A percentile compares a stretch with the other conserved stretches of the same genome.
Evolutionary conservation across 2,329 filamentous ascomycete genomes (phyloP).

Genomic region (Dothistroma septosporum): DNA sequence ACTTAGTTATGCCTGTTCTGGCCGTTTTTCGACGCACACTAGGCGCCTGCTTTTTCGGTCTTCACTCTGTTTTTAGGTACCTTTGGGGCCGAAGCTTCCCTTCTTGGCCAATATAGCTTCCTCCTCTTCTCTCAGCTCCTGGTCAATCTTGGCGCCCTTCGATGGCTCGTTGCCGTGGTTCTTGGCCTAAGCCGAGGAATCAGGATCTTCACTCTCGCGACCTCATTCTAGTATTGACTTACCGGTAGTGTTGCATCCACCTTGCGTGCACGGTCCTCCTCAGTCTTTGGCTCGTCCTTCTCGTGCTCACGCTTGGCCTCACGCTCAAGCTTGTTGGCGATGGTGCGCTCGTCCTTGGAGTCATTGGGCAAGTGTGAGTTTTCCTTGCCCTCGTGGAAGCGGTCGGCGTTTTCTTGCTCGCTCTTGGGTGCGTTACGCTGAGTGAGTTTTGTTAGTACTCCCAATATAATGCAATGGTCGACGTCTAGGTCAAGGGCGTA

Average conservation of each 20-base stretch:
- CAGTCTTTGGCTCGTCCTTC: slow-evolving; percentile 27
- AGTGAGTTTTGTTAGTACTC: background rate
- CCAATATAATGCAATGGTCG: background rate
- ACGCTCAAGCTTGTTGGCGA: slow-evolving; percentile 65
- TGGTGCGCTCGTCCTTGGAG: slow-evolving; percentile 69
- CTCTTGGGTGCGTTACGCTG: slow-evolving; percentile 53
- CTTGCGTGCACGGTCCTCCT: slow-evolving; percentile 44
- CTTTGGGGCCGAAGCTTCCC: slow-evolving; percentile 41
- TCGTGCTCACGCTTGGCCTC: slow-evolving; percentile 47
- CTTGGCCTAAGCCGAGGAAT: no score
- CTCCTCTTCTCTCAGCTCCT: slow-evolving; percentile 64
- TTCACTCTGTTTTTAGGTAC: slow-evolving; percentile 14
- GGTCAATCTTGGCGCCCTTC: slow-evolving; percentile 67
- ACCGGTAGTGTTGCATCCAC: slow-evolving; percentile 55
- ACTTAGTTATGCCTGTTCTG: background rate
- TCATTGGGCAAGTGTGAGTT: slow-evolving; percentile 66
- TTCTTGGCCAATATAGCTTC: slow-evolving; percentile 61
- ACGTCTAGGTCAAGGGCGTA: slow-evolving; percentile 17
- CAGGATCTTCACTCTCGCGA: no score
- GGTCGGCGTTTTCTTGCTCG: slow-evolving; percentile 40
- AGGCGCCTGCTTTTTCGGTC: background rate
- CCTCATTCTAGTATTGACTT: slow-evolving; percentile 16
- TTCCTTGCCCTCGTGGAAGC: slow-evolving; percentile 68
- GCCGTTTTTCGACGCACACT: background rate
- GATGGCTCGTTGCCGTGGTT: slow-evolving; percentile 70